These are phyloP conservation scores for Papiliotrema terrestris DNA, from an alignment of 1,284 basidiomycete species.

Conservation along the genomic window DNA sequence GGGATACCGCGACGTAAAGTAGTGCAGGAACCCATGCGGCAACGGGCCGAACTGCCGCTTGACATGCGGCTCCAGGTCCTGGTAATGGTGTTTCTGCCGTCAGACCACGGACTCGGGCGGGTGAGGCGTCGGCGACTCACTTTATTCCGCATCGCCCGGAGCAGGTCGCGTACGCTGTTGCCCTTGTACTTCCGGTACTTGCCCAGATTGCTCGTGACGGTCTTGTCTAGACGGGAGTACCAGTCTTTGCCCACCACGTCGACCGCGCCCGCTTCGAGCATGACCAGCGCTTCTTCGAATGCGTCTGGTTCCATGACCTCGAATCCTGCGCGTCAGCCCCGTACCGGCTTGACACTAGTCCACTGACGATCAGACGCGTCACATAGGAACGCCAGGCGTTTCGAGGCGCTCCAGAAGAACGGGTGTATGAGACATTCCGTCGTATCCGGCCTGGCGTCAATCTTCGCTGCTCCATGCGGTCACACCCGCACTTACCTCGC, in stretches of 20 bases:
- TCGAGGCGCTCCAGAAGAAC: slow-evolving; percentile 90
- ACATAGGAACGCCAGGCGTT: slow-evolving; percentile 86
- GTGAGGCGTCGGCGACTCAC: slow-evolving; percentile 51
- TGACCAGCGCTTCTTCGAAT: slow-evolving; percentile 67
- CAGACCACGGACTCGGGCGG: background rate
- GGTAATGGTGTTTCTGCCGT: slow-evolving; percentile 91
- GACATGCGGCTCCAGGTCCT: slow-evolving; percentile 77
- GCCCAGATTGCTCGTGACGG: slow-evolving; percentile 88
- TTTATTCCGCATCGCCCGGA: slow-evolving; percentile 93
- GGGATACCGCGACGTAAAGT: slow-evolving; percentile 92
- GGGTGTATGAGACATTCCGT: slow-evolving; percentile 82
- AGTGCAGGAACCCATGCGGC: slow-evolving; percentile 86
- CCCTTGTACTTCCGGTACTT: slow-evolving; percentile 97
- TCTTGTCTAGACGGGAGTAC: slow-evolving; percentile 78
- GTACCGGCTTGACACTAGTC: background rate
- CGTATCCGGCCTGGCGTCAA: slow-evolving; percentile 70
- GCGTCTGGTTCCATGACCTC: slow-evolving; percentile 96
- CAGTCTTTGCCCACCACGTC: slow-evolving; percentile 80
- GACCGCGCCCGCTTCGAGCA: slow-evolving; percentile 67
- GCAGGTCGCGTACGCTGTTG: slow-evolving; percentile 79
- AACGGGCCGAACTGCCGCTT: slow-evolving; percentile 82
- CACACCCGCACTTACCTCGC: slow-evolving; percentile 57
- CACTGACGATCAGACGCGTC: slow-evolving; percentile 81
- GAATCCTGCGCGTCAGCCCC: slow-evolving; percentile 54
- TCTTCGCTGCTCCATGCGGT: background rate